Conservation (phyloP, 257 asterid species). For the Solanum infundibuliforme region DNA sequence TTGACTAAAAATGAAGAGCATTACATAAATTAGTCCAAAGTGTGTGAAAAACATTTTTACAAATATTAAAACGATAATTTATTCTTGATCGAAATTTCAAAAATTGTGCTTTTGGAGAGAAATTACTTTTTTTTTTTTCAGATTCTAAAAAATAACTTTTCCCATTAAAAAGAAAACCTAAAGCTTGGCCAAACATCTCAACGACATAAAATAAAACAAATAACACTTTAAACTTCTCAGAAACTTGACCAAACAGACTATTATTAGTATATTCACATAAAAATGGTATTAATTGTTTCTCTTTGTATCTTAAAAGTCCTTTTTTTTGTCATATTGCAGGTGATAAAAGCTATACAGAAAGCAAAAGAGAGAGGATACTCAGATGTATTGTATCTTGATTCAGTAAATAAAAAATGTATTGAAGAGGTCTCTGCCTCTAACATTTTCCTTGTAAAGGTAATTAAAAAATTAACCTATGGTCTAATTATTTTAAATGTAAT, state of each 20-base stretch:
- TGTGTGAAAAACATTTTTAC: background rate
- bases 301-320: background rate
- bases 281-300: too few species aligned
- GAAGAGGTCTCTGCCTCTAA: conserved; percentile 78
- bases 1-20: background rate
- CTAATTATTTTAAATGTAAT: background rate
- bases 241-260: background rate
- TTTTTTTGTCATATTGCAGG: background rate
- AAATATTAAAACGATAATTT: too few species aligned
- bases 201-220: too few species aligned
- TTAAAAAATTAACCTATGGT: background rate
- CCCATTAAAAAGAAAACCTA: too few species aligned
- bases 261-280: too few species aligned
- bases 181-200: background rate
- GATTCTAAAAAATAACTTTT: too few species aligned
- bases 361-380: conserved; percentile 66
- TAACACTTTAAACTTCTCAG: too few species aligned
- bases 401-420: conserved; percentile 42
- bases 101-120: background rate
- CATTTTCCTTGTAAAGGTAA: conserved; percentile 61
- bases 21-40: too few species aligned
- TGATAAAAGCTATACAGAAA: conserved; percentile 18
- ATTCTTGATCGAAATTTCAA: background rate
- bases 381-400: conserved; percentile 68
- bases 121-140: too few species aligned